Base-by-base conservation (phyloP, 108 stramenopile species). In the Fragilariopsis cylindrus region DNA sequence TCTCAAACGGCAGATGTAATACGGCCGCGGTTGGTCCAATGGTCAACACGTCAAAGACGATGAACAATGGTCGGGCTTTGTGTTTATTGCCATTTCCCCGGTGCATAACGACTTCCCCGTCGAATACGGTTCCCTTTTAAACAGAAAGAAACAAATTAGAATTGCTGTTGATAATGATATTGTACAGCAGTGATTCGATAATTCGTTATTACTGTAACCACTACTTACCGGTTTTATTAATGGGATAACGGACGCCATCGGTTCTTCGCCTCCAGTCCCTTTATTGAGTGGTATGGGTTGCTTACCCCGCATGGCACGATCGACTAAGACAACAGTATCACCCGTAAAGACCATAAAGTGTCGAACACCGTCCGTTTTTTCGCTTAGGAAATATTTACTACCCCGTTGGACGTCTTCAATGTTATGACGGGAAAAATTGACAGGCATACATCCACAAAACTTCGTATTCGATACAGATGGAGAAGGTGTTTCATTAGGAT, bases 61-160 rank as follows among this genome's bases (percentile, higher is more conserved):
- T 92, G 70, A 97, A 98, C 47, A 96, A 84, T 5, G 96, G 95
- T 62, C 92, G 75, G 45, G 84, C 87, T 46, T 58, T 69, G 57
- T 75, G 75, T 18, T 72, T 74, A 2, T 60, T 58, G 6, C 57
- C 21, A 48, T 45, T 46, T 3, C 80, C 80, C 2, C 94, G 84
- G 80, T 96, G 91, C 77, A 96, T 92, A 53, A 97, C 97, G n/a
- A 98, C 95, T 84, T 98, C 98, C 45, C 98, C 98, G 77, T 98
- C 98, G 3, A 98, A 83, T 6, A 98, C 87, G 5, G 95, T 93
- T 41, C 98, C 98, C 30, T 30, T 30, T 30, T 30, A 30, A 30
- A 30, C 30, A 30, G 30, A 30, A 30, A 2, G 30, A 30, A 30
- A 30, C 30, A 30, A 30, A 30, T 30, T 30, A 30, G 30, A 30